These are phyloP conservation scores for Nakaseomyces sp. DNA, from an alignment of 1,139 yeast genomes.

Conservation along the genomic window DNA sequence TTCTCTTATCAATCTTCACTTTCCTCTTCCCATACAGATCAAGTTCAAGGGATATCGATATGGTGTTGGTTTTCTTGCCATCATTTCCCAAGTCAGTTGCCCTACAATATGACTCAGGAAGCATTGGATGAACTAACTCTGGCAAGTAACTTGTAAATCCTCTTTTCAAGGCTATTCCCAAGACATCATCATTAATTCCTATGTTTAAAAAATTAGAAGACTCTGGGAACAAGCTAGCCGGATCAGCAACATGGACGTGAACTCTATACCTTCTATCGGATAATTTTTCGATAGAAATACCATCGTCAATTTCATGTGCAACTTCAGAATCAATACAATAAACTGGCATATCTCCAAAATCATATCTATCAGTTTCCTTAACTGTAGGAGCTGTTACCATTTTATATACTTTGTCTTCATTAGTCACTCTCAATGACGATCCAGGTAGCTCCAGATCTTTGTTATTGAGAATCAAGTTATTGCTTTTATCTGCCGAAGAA, in stretches of 20 bases:
- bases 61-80: slow-evolving; percentile 39
- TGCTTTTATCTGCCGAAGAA: slow-evolving; percentile 7
- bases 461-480: slow-evolving; percentile 19
- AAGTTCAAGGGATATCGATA: slow-evolving; percentile 38
- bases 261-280: slow-evolving; percentile 35
- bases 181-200: slow-evolving; percentile 40
- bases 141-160: slow-evolving; percentile 72
- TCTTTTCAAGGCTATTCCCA: slow-evolving; percentile 51
- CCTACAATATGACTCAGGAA: slow-evolving; percentile 51
- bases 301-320: slow-evolving; percentile 94
- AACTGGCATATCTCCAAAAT: slow-evolving; percentile 45
- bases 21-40: slow-evolving; percentile 26
- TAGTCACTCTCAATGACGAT: slow-evolving; percentile 12
- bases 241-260: slow-evolving; percentile 81
- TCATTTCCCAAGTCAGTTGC: slow-evolving; percentile 51
- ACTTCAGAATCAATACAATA: slow-evolving; percentile 77
- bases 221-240: slow-evolving; percentile 48
- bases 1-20: slow-evolving; percentile 25
- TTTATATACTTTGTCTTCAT: slow-evolving; percentile 18
- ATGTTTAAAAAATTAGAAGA: slow-evolving; percentile 3
- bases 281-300: slow-evolving; percentile 51
- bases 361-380: slow-evolving; percentile 38
- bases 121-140: slow-evolving; percentile 57
- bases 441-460: slow-evolving; percentile 17
- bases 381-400: slow-evolving; percentile 45